Evolutionary conservation across 2,329 filamentous ascomycete genomes (phyloP), one percentile per base, ranked within the genome.

Genomic region (Clarireedia sp.): DNA sequence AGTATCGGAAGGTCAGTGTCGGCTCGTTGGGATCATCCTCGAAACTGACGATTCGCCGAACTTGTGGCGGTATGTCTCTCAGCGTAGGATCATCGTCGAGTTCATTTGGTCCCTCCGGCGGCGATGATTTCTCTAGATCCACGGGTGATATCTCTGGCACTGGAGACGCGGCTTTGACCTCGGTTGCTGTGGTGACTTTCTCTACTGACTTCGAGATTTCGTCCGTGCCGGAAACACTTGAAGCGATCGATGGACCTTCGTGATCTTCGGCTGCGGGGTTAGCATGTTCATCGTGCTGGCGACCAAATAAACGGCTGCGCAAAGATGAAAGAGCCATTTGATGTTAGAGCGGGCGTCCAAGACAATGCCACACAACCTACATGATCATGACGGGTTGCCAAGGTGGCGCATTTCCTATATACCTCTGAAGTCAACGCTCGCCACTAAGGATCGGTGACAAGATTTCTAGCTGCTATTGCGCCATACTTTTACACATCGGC

Each of bases 1-100:
- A 80, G 62, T 81, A 83, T 24, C 80, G 76, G 60, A 83, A 83
- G 1, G 80, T 83, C 21, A 83, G 69, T 12, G 78, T 81, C 0
- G 78, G 76, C 26, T 80, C 69, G 3, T 69, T 74, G 0, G 79
- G 73, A 61, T 83, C 79, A 62, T 84, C 80, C 19, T 75, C 73
- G 57, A 83, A 71, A 62, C 75, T 80, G 60, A 83, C 78, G 43
- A 82, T 73, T 23, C 78, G 74, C 43, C 80, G 76, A 14, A 82
- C 80, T 58, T 79, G 74, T 51, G 72, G 69, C 4, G 79, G 79
- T 14, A 84, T 73, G 51, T 80, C 75, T 48, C 68, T 73, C 48
- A 82, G 72, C 47, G 78, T 74, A 5, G 75, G 73, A 55, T 79
- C 73, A n/a, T 78, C 69, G 43, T 77, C 75, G 6, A 66, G 63